phyloP scores from a whole-genome alignment of 176 grass and related monocot genomes.

The Carex pumila region DNA sequence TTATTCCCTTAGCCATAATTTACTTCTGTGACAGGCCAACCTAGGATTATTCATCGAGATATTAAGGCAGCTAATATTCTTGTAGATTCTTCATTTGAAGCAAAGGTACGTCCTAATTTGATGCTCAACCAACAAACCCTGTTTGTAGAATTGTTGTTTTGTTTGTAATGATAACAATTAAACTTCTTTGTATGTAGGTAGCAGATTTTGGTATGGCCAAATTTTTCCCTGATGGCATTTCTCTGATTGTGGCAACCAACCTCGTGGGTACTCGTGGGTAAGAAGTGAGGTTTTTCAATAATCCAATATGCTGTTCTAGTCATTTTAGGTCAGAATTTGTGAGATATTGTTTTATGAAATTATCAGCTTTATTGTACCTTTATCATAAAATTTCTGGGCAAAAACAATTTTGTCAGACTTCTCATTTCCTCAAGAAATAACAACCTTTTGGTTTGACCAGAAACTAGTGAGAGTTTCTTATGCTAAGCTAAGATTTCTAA shows the following conservation, averaged over 20 bases:
- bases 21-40: constrained; percentile 20
- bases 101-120: constrained; percentile 19
- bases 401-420: not conserved
- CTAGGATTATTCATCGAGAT: constrained; percentile 36
- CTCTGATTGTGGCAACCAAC: not conserved
- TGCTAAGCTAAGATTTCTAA: not conserved
- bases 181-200: not conserved
- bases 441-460: not conserved
- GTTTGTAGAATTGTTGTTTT: not conserved
- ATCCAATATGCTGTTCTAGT: not conserved
- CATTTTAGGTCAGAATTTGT: not conserved
- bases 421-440: not conserved
- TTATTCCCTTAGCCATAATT: not conserved
- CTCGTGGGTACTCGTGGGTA: constrained; percentile 14
- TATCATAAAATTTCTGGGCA: not conserved
- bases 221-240: not conserved
- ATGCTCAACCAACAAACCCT: not conserved
- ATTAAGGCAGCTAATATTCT: constrained; percentile 39
- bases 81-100: constrained; percentile 28
- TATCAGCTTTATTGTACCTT: not conserved
- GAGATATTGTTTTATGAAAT: not conserved
- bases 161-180: not conserved
- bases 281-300: not conserved
- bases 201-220: constrained; percentile 22
- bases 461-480: not conserved